phyloP scores from a whole-genome alignment of 805 yeast species.

The Candida koratica region DNA sequence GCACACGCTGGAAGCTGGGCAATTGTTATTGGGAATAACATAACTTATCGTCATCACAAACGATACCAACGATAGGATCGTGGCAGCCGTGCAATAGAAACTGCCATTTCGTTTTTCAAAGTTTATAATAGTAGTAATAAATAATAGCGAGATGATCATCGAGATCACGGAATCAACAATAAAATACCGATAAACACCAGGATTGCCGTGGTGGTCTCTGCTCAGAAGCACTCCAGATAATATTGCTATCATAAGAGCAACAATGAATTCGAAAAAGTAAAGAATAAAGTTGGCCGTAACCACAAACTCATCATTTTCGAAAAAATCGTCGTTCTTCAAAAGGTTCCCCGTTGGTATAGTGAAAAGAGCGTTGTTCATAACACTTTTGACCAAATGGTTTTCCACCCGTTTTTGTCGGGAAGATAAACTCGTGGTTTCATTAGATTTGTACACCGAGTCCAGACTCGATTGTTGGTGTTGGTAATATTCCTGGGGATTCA shows the following conservation, averaged over 20 bases:
- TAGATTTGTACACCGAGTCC: conserved; percentile 7
- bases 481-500: conserved; percentile 18
- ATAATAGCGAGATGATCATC: conserved; percentile 30
- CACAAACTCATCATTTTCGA: conserved; percentile 14
- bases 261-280: conserved; percentile 28
- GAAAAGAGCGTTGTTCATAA: conserved; percentile 32
- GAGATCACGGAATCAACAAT: conserved; percentile 35
- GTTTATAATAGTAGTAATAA: conserved; percentile 33
- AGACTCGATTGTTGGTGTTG: conserved; percentile 4
- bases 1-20: conserved; percentile 21
- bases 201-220: conserved; percentile 21
- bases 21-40: conserved; percentile 24
- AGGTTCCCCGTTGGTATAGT: conserved; percentile 19
- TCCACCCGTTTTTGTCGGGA: conserved; percentile 25
- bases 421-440: conserved; percentile 18
- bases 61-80: conserved; percentile 32
- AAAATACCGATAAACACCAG: conserved; percentile 32
- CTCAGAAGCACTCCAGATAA: conserved; percentile 24
- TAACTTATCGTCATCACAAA: conserved; percentile 28
- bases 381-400: conserved; percentile 24
- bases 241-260: conserved; percentile 26
- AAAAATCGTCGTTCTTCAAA: conserved; percentile 14
- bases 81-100: conserved; percentile 34
- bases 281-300: conserved; percentile 28
- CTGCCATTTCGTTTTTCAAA: conserved; percentile 40